A percentile compares a stretch with the other conserved stretches of the same genome.
Conservation (phyloP, 768 basidiomycete genomes). For the Porphyrellus cyaneotinctus region DNA sequence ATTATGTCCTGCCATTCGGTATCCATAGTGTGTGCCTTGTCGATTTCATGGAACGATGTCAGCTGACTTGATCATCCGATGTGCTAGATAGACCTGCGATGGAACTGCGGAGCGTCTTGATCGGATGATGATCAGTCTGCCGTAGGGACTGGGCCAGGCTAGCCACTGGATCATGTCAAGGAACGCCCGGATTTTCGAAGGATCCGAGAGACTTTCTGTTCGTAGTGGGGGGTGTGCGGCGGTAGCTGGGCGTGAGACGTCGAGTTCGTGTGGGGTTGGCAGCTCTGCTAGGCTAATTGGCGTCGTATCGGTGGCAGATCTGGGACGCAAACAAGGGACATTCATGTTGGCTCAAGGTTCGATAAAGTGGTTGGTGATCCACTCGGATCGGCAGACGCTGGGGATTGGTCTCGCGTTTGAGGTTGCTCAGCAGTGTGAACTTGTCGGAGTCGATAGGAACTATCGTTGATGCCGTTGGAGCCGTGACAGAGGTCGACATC, state of each 20-base stretch:
- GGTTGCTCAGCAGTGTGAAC: not conserved
- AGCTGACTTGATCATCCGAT: slow-evolving; percentile 13
- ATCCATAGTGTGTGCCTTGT: slow-evolving; percentile 5
- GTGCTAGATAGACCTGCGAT: slow-evolving; percentile 5
- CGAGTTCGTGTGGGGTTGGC: not conserved
- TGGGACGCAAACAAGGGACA: not conserved
- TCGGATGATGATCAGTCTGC: too few species aligned
- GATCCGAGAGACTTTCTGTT: slow-evolving; percentile 1
- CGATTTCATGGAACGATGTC: not conserved
- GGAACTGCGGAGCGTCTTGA: not conserved
- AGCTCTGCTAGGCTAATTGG: not conserved
- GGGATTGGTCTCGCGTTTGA: not conserved
- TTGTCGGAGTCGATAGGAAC: not conserved
- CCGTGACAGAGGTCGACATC: not conserved
- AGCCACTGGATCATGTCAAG: too few species aligned
- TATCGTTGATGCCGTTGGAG: not conserved
- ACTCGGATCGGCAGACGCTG: slow-evolving; percentile 1
- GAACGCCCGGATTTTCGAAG: not conserved
- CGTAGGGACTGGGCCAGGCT: too few species aligned
- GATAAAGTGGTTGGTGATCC: not conserved
- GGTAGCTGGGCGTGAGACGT: not conserved
- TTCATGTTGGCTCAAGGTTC: not conserved
- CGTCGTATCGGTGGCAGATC: slow-evolving; percentile 1
- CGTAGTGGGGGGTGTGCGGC: not conserved
- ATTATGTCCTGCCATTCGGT: not conserved